These are phyloP conservation scores for Rubroboletus satanas DNA, from an alignment of 768 basidiomycete genomes.

Conservation along the genomic window DNA sequence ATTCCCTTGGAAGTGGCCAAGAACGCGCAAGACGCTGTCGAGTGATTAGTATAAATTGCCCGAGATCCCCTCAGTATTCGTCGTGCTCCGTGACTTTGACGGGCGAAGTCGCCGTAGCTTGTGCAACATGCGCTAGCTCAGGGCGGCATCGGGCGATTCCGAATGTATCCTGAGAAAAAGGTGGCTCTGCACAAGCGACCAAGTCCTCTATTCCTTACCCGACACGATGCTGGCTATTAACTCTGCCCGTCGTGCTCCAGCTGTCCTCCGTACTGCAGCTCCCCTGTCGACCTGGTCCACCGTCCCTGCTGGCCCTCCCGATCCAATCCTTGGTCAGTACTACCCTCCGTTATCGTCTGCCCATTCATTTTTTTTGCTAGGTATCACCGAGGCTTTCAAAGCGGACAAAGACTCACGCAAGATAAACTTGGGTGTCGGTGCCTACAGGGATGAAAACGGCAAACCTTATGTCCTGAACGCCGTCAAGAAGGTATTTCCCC, in stretches of 20 bases:
- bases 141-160: constrained; percentile 14
- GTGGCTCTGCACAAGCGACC: not conserved
- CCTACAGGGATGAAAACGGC: constrained; percentile 90
- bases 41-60: not conserved
- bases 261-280: constrained; percentile 36
- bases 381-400: constrained; percentile 94
- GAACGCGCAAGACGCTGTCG: no score
- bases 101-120: not conserved
- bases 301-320: constrained; percentile 86
- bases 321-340: constrained; percentile 81
- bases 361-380: constrained; percentile 36
- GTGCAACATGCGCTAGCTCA: not conserved
- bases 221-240: constrained; percentile 38
- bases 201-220: not conserved
- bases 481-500: constrained; percentile 69
- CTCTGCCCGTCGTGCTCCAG: constrained; percentile 48
- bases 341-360: not conserved
- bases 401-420: constrained; percentile 89
- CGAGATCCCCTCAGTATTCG: no score
- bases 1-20: not conserved
- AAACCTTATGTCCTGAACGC: constrained; percentile 91
- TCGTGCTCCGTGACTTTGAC: not conserved
- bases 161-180: not conserved
- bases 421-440: constrained; percentile 97
- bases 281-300: constrained; percentile 73